Evolutionary conservation across 306 rosid species (phyloP).

Genomic region (Sicyos baderoa): DNA sequence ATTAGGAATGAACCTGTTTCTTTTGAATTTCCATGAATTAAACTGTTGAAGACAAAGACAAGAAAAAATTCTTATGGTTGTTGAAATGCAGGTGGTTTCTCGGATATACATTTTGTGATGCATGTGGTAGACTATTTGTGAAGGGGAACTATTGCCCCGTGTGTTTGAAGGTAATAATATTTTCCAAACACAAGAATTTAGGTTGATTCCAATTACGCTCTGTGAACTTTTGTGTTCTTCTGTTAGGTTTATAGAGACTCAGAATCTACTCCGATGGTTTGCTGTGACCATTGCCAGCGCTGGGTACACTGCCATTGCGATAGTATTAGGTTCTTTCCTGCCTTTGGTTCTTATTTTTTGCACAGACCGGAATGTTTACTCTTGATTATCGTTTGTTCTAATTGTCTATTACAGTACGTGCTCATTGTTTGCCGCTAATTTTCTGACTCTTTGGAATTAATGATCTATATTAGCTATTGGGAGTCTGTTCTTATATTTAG

Average conservation of each 20-base stretch:
- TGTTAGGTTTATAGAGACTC: slow-evolving; percentile 97
- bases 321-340: slow-evolving; percentile 62
- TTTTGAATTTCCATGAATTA: slow-evolving; percentile 1
- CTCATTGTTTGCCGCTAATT: slow-evolving; percentile 9
- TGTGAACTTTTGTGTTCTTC: slow-evolving; percentile 19
- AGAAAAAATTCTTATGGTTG: slow-evolving; percentile 1
- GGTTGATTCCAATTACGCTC: neutral
- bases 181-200: neutral
- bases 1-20: neutral
- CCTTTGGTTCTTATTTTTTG: neutral
- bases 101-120: slow-evolving; percentile 96
- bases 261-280: slow-evolving; percentile 98
- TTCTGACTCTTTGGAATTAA: neutral
- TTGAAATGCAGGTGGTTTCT: slow-evolving; percentile 73
- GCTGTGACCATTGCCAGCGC: slow-evolving; percentile 95
- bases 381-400: slow-evolving; percentile 1
- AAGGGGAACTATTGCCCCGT: slow-evolving; percentile 99
- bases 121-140: slow-evolving; percentile 93
- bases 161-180: slow-evolving; percentile 71
- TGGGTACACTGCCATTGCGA: slow-evolving; percentile 99
- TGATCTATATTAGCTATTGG: neutral
- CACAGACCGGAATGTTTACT: neutral
- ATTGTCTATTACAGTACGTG: neutral
- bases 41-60: slow-evolving; percentile 1
- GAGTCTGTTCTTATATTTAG: neutral